These are phyloP conservation scores for Crucibulum laeve DNA, from an alignment of 768 basidiomycete species.

Conservation along the genomic window DNA sequence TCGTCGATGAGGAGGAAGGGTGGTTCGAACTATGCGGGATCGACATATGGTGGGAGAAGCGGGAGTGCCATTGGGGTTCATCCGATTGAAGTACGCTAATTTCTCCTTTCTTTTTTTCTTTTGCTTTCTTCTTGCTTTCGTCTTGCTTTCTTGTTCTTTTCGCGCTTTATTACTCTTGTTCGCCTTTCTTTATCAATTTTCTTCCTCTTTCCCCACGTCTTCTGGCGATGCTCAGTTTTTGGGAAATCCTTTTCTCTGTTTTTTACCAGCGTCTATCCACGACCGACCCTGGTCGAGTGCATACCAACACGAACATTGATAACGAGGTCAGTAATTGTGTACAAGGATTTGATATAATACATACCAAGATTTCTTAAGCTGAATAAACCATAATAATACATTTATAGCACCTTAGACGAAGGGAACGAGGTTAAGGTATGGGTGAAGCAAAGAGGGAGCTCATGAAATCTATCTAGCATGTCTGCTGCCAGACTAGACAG, in stretches of 20 bases:
- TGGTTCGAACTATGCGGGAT: neutral
- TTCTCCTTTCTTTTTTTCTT: slow-evolving; percentile 2
- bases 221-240: neutral
- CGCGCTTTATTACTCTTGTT: neutral
- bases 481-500: no score
- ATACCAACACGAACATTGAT: no score
- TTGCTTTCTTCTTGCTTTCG: neutral
- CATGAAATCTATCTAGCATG: no score
- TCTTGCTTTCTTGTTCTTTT: neutral
- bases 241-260: slow-evolving; percentile 1
- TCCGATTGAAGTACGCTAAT: slow-evolving; percentile 4
- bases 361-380: no score
- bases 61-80: neutral
- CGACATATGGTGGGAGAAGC: neutral
- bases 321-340: no score
- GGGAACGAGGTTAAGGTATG: no score
- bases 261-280: slow-evolving; percentile 6
- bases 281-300: slow-evolving; percentile 9
- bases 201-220: neutral
- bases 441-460: no score
- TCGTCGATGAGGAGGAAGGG: neutral
- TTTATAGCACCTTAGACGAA: no score
- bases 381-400: no score
- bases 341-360: no score
- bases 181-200: neutral